Base-by-base conservation (phyloP, 2,329 filamentous ascomycete genomes). In the Pseudogymnoascus sp. region DNA sequence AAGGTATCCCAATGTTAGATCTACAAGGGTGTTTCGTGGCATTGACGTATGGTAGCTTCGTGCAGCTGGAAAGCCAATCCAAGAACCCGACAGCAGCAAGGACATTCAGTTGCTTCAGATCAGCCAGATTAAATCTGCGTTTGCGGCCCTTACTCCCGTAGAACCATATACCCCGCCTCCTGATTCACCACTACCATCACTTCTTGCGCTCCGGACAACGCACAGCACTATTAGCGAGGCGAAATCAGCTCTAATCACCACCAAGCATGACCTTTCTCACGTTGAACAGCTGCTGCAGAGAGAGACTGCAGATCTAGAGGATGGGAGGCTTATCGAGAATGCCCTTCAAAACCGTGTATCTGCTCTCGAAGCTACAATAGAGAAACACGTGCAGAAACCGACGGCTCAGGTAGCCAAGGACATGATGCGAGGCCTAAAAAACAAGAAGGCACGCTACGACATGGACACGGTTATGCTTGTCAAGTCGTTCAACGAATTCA, bases 151-250 rank as follows among this genome's bases (percentile, higher is more conserved):
- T 52, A 79, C 82, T 10, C 74, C 80, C 41, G 77, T 79, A 12
- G 79, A 84, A 58, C 85, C 86, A 7, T 83, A 83, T 65, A 74
- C 92, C 19, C 89, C 89, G 2, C 76, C 79, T 21, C 75, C 82
- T 8, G 82, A 80, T 57, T 92, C 89, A 18, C 77, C 85, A 5
- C 72, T 94, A 5, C 88, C 89, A 3, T 82, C 85, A 5, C 76
- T 95, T 3, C 70, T 94, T 38, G 88, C 89, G 5, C 73, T 90
- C 59, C 83, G 86, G 58, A 83, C 81, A 66, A 84, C 86, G 2
- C 79, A 85, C 61, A 77, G 80, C 60, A 84, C 83, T 13, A 80
- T 88, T 56, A 72, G 78, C 61, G 84, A 89, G 65, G 86, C 84
- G 15, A 83, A 82, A 64, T 73, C 75, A 18, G 84, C 84, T 59